phyloP scores from a whole-genome alignment of 2,329 filamentous ascomycete species.

The Sordariomycetes sp. region DNA sequence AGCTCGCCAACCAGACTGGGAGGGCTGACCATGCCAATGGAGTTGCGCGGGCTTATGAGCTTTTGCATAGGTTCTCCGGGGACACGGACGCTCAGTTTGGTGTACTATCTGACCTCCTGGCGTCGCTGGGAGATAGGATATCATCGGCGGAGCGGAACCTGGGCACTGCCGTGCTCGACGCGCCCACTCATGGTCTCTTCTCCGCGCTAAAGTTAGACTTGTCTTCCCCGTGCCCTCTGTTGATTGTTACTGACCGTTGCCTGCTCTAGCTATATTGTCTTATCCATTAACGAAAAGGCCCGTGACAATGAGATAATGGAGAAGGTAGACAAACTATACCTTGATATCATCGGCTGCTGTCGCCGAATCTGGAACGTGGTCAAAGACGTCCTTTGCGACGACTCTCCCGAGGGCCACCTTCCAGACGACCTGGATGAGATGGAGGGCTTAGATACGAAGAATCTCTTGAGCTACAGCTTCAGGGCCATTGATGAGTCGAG shows the following conservation, averaged over 20 bases:
- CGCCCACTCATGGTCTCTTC: constrained; percentile 58
- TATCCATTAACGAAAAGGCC: constrained; percentile 7
- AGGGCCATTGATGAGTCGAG: constrained; percentile 89
- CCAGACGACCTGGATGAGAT: constrained; percentile 63
- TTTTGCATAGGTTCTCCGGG: constrained; percentile 48
- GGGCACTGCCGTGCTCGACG: constrained; percentile 49
- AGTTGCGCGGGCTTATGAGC: constrained; percentile 61
- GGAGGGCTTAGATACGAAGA: constrained; percentile 68
- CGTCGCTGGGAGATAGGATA: constrained; percentile 52
- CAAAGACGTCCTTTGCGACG: constrained; percentile 70
- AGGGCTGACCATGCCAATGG: constrained; percentile 89
- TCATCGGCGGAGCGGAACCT: constrained; percentile 50
- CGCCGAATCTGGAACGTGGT: constrained; percentile 66
- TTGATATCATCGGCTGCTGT: constrained; percentile 34
- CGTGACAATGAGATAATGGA: constrained; percentile 5
- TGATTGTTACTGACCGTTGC: not conserved
- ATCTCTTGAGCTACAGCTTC: constrained; percentile 89
- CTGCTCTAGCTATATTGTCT: constrained; percentile 5
- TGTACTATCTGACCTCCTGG: constrained; percentile 44
- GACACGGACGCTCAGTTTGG: constrained; percentile 25
- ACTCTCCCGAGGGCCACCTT: constrained; percentile 83
- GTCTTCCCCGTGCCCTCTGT: not conserved
- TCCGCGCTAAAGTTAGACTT: constrained; percentile 37
- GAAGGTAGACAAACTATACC: constrained; percentile 6
- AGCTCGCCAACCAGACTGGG: constrained; percentile 54